These are phyloP conservation scores for Acephala macrosclerotiorum DNA, from an alignment of 2,329 filamentous ascomycete species.

Conservation along the genomic window DNA sequence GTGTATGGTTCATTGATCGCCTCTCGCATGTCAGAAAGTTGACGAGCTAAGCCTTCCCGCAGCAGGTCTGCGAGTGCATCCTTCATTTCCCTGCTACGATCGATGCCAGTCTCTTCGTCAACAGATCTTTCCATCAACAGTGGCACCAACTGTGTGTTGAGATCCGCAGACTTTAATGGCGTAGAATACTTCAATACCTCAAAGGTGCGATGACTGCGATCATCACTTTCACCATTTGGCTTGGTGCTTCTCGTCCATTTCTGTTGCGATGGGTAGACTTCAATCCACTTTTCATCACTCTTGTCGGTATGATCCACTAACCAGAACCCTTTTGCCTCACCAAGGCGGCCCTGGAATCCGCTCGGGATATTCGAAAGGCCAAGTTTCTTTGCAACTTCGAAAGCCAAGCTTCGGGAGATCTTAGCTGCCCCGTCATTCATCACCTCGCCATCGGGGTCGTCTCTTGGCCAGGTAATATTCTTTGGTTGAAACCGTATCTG, in stretches of 20 bases:
- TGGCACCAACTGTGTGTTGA: conserved; percentile 74
- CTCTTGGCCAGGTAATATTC: too few relatives aligned
- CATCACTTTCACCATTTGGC: conserved; percentile 46
- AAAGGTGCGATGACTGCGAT: conserved; percentile 64
- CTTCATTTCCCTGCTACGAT: conserved; percentile 50
- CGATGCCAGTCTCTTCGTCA: conserved; percentile 48
- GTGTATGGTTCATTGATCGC: conserved; percentile 57
- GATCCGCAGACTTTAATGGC: conserved; percentile 56
- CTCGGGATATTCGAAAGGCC: conserved; percentile 63
- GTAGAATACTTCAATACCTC: conserved; percentile 63
- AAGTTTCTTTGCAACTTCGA: conserved; percentile 57
- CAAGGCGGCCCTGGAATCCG: conserved; percentile 74
- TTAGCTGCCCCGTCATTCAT: conserved; percentile 74
- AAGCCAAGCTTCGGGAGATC: conserved; percentile 68
- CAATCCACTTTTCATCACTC: conserved; percentile 65
- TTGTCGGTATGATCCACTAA: conserved; percentile 61
- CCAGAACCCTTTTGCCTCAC: conserved; percentile 80
- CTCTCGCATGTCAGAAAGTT: conserved; percentile 59
- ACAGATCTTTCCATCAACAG: conserved; percentile 70
- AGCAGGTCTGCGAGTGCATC: conserved; percentile 58
- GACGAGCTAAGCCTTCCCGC: conserved; percentile 54
- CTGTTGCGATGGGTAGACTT: conserved; percentile 69
- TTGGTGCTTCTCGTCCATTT: conserved; percentile 66
- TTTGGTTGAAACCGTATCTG: conserved; percentile 58
- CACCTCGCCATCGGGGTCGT: conserved; percentile 44